A percentile compares a stretch with the other conserved stretches of the same genome.
These are phyloP conservation scores for bread wheat (Triticum aestivum) DNA, from an alignment of 176 grass and related monocot genomes.

Conservation along the genomic window DNA sequence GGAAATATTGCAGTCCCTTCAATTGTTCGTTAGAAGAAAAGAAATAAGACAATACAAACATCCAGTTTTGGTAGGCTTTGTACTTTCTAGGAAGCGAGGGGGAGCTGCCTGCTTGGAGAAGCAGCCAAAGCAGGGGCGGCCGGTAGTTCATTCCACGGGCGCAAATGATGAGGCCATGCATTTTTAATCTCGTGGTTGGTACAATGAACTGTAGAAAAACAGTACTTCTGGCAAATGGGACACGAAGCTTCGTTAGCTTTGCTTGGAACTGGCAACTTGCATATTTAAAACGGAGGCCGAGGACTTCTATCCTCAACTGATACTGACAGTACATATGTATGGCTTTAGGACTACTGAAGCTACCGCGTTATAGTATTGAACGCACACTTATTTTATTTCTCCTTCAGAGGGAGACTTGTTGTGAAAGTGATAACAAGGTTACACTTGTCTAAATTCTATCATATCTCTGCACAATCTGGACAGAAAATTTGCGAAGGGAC, in stretches of 20 bases:
- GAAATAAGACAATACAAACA: not conserved
- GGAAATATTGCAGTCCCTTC: not conserved
- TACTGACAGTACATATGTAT: not conserved
- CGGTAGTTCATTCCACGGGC: conserved; percentile 3
- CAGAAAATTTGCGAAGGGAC: not conserved
- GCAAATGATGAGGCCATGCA: conserved; percentile 2
- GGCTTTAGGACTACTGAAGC: not conserved
- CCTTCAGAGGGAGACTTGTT: not conserved
- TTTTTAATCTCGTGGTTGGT: conserved; percentile 28
- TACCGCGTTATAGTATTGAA: not conserved
- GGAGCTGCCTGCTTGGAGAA: not conserved
- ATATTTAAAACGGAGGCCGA: conserved; percentile 24
- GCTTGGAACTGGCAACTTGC: conserved; percentile 18
- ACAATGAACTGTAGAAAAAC: not conserved
- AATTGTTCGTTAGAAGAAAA: not conserved
- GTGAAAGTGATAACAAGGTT: not conserved
- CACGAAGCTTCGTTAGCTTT: not conserved
- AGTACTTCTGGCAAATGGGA: not conserved
- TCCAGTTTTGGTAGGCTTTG: not conserved
- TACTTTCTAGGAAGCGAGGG: not conserved
- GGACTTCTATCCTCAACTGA: not conserved
- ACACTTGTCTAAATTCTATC: not conserved
- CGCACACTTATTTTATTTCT: not conserved
- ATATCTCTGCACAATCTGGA: not conserved
- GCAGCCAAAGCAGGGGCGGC: not conserved